phyloP scores from a whole-genome alignment of 331 rosid species.

The Cydonia oblonga region DNA sequence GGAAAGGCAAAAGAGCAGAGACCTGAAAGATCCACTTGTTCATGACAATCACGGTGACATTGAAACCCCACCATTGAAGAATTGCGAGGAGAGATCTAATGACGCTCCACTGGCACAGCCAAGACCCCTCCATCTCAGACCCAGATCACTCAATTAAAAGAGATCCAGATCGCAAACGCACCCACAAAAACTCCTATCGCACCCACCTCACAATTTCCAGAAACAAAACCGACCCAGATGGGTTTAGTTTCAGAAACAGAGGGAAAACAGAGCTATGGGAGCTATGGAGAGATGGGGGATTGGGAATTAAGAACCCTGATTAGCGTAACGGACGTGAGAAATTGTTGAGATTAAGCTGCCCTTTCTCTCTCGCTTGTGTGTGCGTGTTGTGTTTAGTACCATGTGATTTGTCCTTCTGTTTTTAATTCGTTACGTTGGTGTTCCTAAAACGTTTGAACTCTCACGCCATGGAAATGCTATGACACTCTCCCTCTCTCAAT shows the following conservation, averaged over 20 bases:
- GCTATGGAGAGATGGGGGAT: background rate
- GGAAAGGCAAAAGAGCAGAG: background rate
- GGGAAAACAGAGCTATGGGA: background rate
- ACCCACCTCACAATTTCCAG: conserved; percentile 8
- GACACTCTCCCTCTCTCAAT: too few species aligned
- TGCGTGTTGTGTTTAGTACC: background rate
- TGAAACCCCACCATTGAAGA: conserved; percentile 94
- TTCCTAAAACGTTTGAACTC: background rate
- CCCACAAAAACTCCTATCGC: too few species aligned
- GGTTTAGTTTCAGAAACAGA: background rate
- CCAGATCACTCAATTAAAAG: conserved; percentile 9
- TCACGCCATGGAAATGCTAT: conserved; percentile 5
- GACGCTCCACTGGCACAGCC: conserved; percentile 56
- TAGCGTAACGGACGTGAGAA: background rate
- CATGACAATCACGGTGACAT: conserved; percentile 82
- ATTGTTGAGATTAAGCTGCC: background rate
- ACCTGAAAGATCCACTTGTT: conserved; percentile 99
- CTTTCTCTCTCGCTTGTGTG: background rate
- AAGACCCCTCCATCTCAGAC: conserved; percentile 55
- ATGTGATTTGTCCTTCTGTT: background rate
- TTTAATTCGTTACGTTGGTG: background rate
- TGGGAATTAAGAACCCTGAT: background rate
- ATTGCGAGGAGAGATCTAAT: conserved; percentile 81
- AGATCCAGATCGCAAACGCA: conserved; percentile 16
- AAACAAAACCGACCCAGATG: conserved; percentile 3